Conservation (phyloP, 2,329 filamentous ascomycete species). For the Botrytis tulipae region DNA sequence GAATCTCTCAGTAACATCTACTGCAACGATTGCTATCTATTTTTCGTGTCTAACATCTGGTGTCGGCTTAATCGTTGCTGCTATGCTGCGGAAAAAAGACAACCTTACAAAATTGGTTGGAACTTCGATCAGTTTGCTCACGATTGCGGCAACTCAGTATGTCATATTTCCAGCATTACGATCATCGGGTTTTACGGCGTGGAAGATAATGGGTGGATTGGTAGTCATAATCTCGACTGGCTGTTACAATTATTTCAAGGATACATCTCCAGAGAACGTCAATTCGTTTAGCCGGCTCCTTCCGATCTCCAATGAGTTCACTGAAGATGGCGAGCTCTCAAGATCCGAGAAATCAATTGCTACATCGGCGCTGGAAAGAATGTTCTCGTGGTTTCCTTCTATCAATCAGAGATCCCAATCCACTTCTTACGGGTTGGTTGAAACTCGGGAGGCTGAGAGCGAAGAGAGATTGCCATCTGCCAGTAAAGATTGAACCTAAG, state of each 20-base stretch:
- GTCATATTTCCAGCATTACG: slow-evolving; percentile 26
- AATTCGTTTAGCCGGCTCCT: neutral
- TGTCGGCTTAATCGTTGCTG: slow-evolving; percentile 27
- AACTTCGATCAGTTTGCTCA: slow-evolving; percentile 25
- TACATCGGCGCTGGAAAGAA: neutral
- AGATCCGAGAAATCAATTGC: neutral
- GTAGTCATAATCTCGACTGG: slow-evolving; percentile 26
- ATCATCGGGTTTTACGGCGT: slow-evolving; percentile 22
- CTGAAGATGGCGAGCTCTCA: neutral
- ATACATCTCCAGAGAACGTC: neutral
- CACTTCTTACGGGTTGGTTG: neutral
- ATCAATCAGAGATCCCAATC: neutral
- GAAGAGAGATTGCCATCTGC: neutral
- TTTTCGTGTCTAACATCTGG: slow-evolving; percentile 13
- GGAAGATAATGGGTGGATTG: slow-evolving; percentile 27
- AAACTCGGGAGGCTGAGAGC: neutral
- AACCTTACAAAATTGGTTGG: slow-evolving; percentile 32
- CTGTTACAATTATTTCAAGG: slow-evolving; percentile 31
- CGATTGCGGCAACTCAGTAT: slow-evolving; percentile 28
- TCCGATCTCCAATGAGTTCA: neutral
- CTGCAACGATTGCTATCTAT: slow-evolving; percentile 13
- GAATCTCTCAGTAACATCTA: slow-evolving; percentile 1
- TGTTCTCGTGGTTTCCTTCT: neutral
- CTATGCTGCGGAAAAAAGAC: slow-evolving; percentile 26
- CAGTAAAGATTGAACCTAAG: neutral